Evolutionary conservation across 1,284 basidiomycete species (phyloP), one percentile per base, ranked within the genome.

Genomic region (Meira nashicola): DNA sequence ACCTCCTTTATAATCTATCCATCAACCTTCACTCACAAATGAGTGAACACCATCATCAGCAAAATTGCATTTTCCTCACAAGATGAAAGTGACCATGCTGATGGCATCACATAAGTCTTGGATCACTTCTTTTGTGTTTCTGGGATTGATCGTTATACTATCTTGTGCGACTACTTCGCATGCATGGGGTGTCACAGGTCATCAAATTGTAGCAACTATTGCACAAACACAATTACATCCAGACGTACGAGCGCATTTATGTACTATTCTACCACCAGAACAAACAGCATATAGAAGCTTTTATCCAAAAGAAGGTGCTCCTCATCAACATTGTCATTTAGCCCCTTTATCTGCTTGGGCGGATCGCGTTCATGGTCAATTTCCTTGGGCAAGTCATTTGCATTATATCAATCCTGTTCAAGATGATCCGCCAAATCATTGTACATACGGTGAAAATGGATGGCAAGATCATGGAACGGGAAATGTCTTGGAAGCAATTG

Each of bases 121-220:
- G 28, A 33, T 33, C 28, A 33, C 28, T 4, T 33, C 28, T 33
- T 33, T 33, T 3, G 28, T 33, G 28, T 3, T 33, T 8, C 28
- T 33, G 28, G 8, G 28, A 4, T 33, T 33, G 28, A 33, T 33
- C 28, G 28, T 33, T 4, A 33, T 33, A 3, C 28, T 33, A 3
- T 33, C 28, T 33, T 33, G 28, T 33, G 15, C 28, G 19, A 6
- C 51, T 7, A 38, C 12, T 33, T 50, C 40, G 9, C 37, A 23
- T n/a, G 74, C 73, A 15, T 79, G 78, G 77, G 77, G 78, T 15
- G 62, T 68, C 10, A 8, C 73, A 84, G 91, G 92, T 14, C 92
- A 95, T 69, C 88, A 93, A 80, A 88, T 94, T 49, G 85, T 92
- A 1, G 92, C 91, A 1, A 92, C 91, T 5, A 90, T 96, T 59